phyloP scores from a whole-genome alignment of 257 asterid species.

The Solanum clarkiae region DNA sequence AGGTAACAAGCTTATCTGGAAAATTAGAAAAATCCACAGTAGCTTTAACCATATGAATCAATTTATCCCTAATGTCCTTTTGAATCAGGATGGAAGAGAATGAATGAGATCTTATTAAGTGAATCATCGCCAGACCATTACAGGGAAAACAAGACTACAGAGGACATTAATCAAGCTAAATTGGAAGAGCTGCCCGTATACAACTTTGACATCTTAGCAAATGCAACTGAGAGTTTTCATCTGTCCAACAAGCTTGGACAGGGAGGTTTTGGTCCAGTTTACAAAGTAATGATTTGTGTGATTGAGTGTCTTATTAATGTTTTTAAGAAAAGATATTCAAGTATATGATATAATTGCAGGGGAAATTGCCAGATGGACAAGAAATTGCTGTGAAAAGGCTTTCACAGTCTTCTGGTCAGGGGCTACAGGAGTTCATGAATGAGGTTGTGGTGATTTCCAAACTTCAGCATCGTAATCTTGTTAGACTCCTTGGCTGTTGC shows the following conservation, averaged over 20 bases:
- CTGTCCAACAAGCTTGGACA: background rate
- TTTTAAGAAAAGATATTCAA: background rate
- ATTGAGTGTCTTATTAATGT: background rate
- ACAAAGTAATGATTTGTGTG: background rate
- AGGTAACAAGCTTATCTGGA: slow-evolving; percentile 22
- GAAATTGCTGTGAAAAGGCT: slow-evolving; percentile 37
- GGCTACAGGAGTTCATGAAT: slow-evolving; percentile 33
- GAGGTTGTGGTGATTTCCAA: slow-evolving; percentile 28
- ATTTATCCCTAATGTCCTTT: background rate
- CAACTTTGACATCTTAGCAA: slow-evolving; percentile 22
- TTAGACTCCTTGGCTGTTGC: slow-evolving; percentile 31
- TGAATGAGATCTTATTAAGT: background rate
- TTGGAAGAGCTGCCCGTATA: slow-evolving; percentile 34
- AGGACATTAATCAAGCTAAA: slow-evolving; percentile 8
- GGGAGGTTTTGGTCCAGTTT: slow-evolving; percentile 9
- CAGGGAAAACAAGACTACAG: slow-evolving; percentile 2
- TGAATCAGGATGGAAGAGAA: slow-evolving; percentile 15
- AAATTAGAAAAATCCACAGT: background rate
- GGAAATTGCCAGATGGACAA: slow-evolving; percentile 16
- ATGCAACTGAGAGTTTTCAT: background rate
- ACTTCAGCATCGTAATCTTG: slow-evolving; percentile 37
- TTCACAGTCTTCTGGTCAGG: slow-evolving; percentile 22
- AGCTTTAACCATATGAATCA: background rate
- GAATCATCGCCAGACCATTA: background rate
- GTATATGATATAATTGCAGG: slow-evolving; percentile 6